Conservation (phyloP, 1,139 yeast genomes). For the Yarrowia galli region DNA sequence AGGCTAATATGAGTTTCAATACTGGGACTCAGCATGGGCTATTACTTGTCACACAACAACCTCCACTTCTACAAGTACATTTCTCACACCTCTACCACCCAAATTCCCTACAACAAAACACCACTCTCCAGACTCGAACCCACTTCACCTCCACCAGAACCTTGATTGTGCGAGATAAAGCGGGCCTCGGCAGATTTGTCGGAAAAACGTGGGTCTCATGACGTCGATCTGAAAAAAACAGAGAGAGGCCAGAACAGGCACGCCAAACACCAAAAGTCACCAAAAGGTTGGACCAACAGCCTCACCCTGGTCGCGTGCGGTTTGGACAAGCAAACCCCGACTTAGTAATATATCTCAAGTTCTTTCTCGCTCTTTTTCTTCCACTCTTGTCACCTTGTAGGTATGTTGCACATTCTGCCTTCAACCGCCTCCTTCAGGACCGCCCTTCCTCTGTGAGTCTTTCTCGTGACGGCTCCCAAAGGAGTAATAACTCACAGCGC, state of each 20-base stretch:
- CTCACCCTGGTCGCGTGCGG: neutral
- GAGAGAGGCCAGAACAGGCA: neutral
- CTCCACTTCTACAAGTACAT: no score
- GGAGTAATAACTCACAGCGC: constrained; percentile 28
- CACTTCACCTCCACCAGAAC: neutral
- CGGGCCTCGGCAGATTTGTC: neutral
- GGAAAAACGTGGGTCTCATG: neutral
- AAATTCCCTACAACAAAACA: neutral
- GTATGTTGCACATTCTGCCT: no score
- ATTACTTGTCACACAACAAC: no score
- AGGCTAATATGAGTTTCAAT: no score
- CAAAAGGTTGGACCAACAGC: neutral
- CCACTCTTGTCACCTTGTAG: no score
- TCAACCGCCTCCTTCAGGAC: no score
- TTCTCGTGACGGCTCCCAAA: constrained; percentile 9
- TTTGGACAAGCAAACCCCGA: neutral
- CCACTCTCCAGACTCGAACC: neutral
- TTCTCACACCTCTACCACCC: no score
- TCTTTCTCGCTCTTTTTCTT: no score
- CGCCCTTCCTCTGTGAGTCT: no score
- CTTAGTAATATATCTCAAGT: no score
- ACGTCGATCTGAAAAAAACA: no score
- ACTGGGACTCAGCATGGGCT: no score
- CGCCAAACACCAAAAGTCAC: neutral
- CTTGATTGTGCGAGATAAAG: constrained; percentile 3